Percentiles rank a stretch among this genome's conserved stretches.
phyloP scores from a whole-genome alignment of 805 yeast species.

The Schizosaccharomyces osmophilus region DNA sequence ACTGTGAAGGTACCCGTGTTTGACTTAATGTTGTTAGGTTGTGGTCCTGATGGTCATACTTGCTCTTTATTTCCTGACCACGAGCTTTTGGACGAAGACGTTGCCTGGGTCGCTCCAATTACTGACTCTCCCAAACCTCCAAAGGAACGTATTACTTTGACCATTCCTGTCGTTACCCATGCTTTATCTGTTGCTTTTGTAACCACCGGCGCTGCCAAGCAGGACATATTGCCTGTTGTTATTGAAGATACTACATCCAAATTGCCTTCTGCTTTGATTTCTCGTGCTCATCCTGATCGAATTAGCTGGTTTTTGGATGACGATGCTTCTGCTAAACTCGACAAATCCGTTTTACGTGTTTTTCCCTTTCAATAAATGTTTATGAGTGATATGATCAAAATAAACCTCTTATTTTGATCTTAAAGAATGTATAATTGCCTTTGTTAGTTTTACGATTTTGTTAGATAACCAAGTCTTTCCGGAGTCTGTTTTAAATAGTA shows the following conservation, averaged over 20 bases:
- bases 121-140: constrained; percentile 83
- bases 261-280: constrained; percentile 75
- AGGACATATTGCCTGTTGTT: constrained; percentile 69
- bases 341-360: neutral
- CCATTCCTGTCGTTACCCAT: constrained; percentile 86
- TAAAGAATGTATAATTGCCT: too few species aligned
- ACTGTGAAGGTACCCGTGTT: constrained; percentile 88
- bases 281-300: constrained; percentile 89
- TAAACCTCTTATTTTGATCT: too few species aligned
- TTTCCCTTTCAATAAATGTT: neutral
- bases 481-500: too few species aligned
- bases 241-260: constrained; percentile 96
- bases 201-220: constrained; percentile 88
- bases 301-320: constrained; percentile 95
- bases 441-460: too few species aligned
- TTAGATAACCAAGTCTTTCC: too few species aligned
- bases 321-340: constrained; percentile 26
- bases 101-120: constrained; percentile 90
- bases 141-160: constrained; percentile 57
- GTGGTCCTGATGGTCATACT: constrained; percentile 97
- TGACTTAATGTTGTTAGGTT: constrained; percentile 72
- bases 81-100: constrained; percentile 62
- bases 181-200: constrained; percentile 68
- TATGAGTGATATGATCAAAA: too few species aligned
- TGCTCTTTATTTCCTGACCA: constrained; percentile 91